A percentile compares a stretch with the other conserved stretches of the same genome.
Evolutionary conservation across 495 filamentous ascomycete species (phyloP).

Genomic region (Hyaloscypha hepaticicola): DNA sequence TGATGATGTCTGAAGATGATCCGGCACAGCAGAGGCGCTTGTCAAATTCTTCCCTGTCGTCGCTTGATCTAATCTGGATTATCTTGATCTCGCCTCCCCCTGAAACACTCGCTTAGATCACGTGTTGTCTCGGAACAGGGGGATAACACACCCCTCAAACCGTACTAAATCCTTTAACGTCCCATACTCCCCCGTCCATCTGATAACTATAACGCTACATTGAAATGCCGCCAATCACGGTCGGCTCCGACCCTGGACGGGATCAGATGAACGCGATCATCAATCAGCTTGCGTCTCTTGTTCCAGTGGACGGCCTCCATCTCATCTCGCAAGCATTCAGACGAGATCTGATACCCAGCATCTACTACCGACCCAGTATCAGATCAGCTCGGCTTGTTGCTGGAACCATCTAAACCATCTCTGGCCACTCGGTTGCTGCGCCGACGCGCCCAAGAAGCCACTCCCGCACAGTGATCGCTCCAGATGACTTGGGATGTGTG

Average conservation of each 20-base stretch:
- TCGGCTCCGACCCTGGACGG: neutral
- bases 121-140: conserved; percentile 3
- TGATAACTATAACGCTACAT: neutral
- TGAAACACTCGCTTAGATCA: neutral
- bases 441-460: neutral
- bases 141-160: neutral
- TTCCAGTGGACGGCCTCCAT: neutral
- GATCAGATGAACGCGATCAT: neutral
- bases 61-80: neutral
- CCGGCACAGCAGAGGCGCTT: neutral
- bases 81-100: neutral
- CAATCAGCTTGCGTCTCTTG: neutral
- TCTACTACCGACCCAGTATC: neutral
- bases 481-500: neutral
- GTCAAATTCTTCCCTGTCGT: neutral
- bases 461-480: neutral
- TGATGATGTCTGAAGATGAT: neutral
- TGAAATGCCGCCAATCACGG: neutral
- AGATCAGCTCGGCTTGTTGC: neutral
- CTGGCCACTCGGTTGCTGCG: neutral
- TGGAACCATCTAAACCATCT: neutral
- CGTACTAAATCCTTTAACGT: neutral
- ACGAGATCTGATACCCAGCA: conserved; percentile 6
- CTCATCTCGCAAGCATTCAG: neutral
- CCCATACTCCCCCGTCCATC: neutral